These are phyloP conservation scores for Leccinum rimulosum DNA, from an alignment of 768 basidiomycete species.

Conservation along the genomic window DNA sequence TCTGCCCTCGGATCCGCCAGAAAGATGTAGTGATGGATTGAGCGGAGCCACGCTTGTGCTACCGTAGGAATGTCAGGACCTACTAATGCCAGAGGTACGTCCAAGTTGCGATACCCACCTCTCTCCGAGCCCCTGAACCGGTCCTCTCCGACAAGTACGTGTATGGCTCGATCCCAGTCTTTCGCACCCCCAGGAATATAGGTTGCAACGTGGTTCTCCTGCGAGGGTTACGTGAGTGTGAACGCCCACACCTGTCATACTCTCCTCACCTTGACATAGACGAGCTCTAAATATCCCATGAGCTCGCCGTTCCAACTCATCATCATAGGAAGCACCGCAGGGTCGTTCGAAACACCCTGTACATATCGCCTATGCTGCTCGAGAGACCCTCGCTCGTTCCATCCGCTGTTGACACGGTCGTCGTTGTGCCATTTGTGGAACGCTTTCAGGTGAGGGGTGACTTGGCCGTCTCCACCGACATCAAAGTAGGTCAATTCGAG, in stretches of 20 bases:
- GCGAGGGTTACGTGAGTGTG: neutral
- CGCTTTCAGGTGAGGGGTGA: conserved; percentile 37
- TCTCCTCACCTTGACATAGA: conserved; percentile 42
- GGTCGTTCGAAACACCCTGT: conserved; percentile 34
- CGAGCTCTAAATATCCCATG: conserved; percentile 46
- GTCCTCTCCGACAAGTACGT: conserved; percentile 46
- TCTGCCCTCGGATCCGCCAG: conserved; percentile 42
- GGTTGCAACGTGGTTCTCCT: conserved; percentile 23
- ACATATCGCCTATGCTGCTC: conserved; percentile 45
- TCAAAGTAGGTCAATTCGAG: conserved; percentile 32
- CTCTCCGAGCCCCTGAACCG: conserved; percentile 43
- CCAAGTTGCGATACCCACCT: conserved; percentile 31
- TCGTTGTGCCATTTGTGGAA: conserved; percentile 52
- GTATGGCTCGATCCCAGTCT: conserved; percentile 38
- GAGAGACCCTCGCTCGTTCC: conserved; percentile 45
- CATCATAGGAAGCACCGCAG: conserved; percentile 39
- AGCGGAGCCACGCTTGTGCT: conserved; percentile 23
- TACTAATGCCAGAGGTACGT: neutral
- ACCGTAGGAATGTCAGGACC: neutral
- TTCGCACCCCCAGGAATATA: conserved; percentile 28
- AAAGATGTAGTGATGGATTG: conserved; percentile 43
- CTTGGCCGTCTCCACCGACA: conserved; percentile 11
- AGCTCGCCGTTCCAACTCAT: conserved; percentile 46
- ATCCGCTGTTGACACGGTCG: conserved; percentile 43
- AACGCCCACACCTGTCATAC: neutral